phyloP scores from a whole-genome alignment of 768 basidiomycete species.

The Pulveroboletus sp. region DNA sequence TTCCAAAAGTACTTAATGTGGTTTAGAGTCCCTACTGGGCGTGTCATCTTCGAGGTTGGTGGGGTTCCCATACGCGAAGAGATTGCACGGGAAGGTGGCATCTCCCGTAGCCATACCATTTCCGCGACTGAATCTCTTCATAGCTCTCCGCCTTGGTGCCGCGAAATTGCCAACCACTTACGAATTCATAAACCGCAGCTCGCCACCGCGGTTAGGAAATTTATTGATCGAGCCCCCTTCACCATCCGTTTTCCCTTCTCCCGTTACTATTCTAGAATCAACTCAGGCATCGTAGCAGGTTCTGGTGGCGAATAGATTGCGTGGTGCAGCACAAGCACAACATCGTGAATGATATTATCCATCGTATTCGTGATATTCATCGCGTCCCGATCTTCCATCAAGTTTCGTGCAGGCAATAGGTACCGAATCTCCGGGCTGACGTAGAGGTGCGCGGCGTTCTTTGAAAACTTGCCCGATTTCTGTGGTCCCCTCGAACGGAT shows the following conservation, averaged over 20 bases:
- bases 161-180: constrained; percentile 83
- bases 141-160: constrained; percentile 86
- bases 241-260: constrained; percentile 6
- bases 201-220: constrained; percentile 74
- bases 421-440: too few relatives aligned
- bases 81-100: constrained; percentile 81
- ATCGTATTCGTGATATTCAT: too few relatives aligned
- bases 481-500: too few relatives aligned
- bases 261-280: constrained; percentile 12
- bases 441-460: too few relatives aligned
- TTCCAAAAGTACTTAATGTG: neutral
- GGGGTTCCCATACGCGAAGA: constrained; percentile 88
- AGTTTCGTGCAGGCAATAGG: too few relatives aligned
- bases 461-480: too few relatives aligned
- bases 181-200: constrained; percentile 74
- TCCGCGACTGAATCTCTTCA: constrained; percentile 1
- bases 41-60: constrained; percentile 93
- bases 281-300: constrained; percentile 8
- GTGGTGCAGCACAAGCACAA: neutral
- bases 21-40: constrained; percentile 76
- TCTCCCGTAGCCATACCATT: neutral
- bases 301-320: constrained; percentile 5
- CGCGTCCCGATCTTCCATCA: too few relatives aligned
- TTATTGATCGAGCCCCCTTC: constrained; percentile 47
- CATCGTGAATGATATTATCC: neutral